phyloP scores from a whole-genome alignment of 2,329 filamentous ascomycete genomes.

The Colletotrichum trifolii region DNA sequence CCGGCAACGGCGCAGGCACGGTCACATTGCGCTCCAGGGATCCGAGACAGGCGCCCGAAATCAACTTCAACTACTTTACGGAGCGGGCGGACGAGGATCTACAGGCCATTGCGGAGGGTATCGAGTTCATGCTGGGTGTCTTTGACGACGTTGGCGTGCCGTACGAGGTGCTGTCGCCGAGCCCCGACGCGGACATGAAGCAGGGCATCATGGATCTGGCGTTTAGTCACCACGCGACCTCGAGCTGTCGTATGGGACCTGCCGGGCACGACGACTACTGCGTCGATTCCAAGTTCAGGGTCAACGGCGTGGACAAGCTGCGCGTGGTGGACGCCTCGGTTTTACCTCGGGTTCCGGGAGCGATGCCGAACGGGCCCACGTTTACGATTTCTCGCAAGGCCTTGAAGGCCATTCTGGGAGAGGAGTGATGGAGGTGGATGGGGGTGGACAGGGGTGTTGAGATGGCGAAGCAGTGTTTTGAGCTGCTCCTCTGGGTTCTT shows the following conservation, averaged over 20 bases:
- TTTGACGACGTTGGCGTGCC: slow-evolving; percentile 42
- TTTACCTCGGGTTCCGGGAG: slow-evolving; percentile 52
- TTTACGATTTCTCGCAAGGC: slow-evolving; percentile 11
- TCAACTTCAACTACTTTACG: slow-evolving; percentile 66
- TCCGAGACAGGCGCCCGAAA: slow-evolving; percentile 69
- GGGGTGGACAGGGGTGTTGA: no score
- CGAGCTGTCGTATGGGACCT: slow-evolving; percentile 64
- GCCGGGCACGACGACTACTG: slow-evolving; percentile 62
- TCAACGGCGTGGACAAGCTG: slow-evolving; percentile 62
- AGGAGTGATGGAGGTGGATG: no score
- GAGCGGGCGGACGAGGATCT: slow-evolving; percentile 45
- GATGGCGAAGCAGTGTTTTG: no score
- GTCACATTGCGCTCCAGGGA: slow-evolving; percentile 66
- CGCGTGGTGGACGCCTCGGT: slow-evolving; percentile 69
- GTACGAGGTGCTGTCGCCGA: slow-evolving; percentile 19
- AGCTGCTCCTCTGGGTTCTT: no score
- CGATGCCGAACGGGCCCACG: slow-evolving; percentile 1
- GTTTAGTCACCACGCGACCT: slow-evolving; percentile 68
- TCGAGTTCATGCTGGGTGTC: slow-evolving; percentile 54
- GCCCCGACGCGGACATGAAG: slow-evolving; percentile 53
- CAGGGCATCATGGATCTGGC: slow-evolving; percentile 57
- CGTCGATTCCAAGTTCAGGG: slow-evolving; percentile 65
- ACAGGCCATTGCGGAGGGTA: slow-evolving; percentile 59
- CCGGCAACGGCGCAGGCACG: slow-evolving; percentile 61
- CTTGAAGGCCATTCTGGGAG: not conserved